phyloP scores from a whole-genome alignment of 352 stramenopile species.

The Pseudoperonospora humuli region DNA sequence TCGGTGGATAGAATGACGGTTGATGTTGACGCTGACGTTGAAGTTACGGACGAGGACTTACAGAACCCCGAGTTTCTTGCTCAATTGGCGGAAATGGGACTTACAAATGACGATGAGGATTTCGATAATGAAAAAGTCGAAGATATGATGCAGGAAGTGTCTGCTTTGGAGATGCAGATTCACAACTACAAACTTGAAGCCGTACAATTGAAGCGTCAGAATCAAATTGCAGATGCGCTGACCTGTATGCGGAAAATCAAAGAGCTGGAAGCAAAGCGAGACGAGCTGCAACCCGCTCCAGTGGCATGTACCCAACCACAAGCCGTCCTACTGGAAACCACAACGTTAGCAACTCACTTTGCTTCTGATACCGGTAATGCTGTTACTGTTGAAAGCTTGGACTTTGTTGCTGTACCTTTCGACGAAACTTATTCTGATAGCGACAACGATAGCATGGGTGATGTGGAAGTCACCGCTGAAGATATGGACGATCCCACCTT shows the following conservation, averaged over 20 bases:
- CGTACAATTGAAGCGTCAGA: conserved; percentile 44
- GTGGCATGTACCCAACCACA: neutral
- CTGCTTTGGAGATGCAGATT: conserved; percentile 39
- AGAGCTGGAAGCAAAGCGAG: conserved; percentile 37
- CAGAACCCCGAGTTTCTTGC: conserved; percentile 56
- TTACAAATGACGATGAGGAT: conserved; percentile 12
- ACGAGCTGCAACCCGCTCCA: conserved; percentile 3
- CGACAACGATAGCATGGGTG: conserved; percentile 14
- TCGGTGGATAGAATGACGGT: conserved; percentile 3
- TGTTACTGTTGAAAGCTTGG: conserved; percentile 6
- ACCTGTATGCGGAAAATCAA: conserved; percentile 53
- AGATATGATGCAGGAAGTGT: conserved; percentile 14
- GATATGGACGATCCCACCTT: conserved; percentile 55
- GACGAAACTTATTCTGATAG: conserved; percentile 1
- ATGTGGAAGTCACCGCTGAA: conserved; percentile 48
- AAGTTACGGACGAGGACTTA: conserved; percentile 79
- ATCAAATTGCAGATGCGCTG: conserved; percentile 48
- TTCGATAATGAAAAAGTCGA: neutral
- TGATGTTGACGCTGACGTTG: conserved; percentile 30
- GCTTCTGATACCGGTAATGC: neutral
- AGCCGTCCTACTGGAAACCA: neutral
- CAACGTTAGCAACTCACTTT: neutral
- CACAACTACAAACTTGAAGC: conserved; percentile 36
- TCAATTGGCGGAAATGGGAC: conserved; percentile 44
- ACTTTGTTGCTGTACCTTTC: conserved; percentile 2